Evolutionary conservation across 257 asterid species (phyloP), one percentile per base, ranked within the genome.

Genomic region (Nicotiana obtusifolia): DNA sequence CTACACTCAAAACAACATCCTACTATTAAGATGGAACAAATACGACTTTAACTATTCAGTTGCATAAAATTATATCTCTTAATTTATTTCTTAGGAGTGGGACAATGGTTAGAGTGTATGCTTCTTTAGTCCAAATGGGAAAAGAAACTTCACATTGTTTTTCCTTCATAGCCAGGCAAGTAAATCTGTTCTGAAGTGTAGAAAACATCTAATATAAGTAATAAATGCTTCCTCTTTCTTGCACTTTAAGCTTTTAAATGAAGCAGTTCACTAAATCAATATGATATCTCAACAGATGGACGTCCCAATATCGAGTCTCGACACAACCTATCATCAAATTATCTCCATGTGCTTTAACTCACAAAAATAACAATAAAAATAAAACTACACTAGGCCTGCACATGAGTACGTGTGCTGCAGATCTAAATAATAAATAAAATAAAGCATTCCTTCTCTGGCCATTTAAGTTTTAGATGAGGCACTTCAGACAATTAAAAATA

Each of bases 1-100:
- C 90, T 87, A 61, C 80, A 75, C 13, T 14, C 0, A 49, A 15
- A 49, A 75, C 28, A 37, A 15, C 44, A 8, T 49, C n/a, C 16
- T 49, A 22, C 15, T 49, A 49, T 26, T 1, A n/a, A 49, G 41
- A 75, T 30, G 17, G 17, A 49, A 26, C 26, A 17, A 14, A 41
- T 41, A 41, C 49, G 13, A 41, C 49, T 9, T 41, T 41, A 41
- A 41, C 49, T 41, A 41, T 41, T 41, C 49, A 2, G 13, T 41
- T 41, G 49, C 49, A 41, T 41, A 41, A 41, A 41, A 2, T 41
- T 41, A 41, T 41, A 41, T 3, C 19, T 52, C 57, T 52, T 52
- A 52, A 52, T 13, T 52, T 52, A 13, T 11, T 52, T 2, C 17
- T 11, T 22, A 73, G 22, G 44, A 52, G 57, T 11, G 57, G 57